Conservation (phyloP, 768 basidiomycete species). For the Boletus reticuloceps region DNA sequence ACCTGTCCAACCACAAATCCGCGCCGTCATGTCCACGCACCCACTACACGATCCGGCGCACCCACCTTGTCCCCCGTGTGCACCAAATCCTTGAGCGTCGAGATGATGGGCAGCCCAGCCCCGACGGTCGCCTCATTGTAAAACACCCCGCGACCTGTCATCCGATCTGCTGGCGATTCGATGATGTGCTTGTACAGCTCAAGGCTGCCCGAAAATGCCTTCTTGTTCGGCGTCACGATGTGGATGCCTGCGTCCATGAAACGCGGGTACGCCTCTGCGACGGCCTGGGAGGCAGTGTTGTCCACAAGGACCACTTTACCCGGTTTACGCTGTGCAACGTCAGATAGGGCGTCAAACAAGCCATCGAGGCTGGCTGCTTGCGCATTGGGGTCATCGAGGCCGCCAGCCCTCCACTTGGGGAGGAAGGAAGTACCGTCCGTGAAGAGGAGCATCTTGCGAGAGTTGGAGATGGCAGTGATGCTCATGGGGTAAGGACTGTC, state of each 20-base stretch:
- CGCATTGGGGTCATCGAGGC: constrained; percentile 42
- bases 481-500: constrained; percentile 56
- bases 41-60: neutral
- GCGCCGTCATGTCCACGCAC: neutral
- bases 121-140: constrained; percentile 93
- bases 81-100: constrained; percentile 89
- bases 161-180: constrained; percentile 32
- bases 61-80: constrained; percentile 87
- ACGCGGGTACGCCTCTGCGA: constrained; percentile 79
- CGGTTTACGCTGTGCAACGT: constrained; percentile 40
- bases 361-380: constrained; percentile 37
- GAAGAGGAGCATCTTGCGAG: constrained; percentile 56
- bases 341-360: constrained; percentile 42
- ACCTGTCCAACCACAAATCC: constrained; percentile 42
- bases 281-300: constrained; percentile 83
- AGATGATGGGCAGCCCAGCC: constrained; percentile 90
- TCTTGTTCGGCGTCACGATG: constrained; percentile 97
- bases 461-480: constrained; percentile 68
- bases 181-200: constrained; percentile 68
- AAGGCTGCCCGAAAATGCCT: constrained; percentile 80
- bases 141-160: constrained; percentile 49
- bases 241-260: constrained; percentile 78
- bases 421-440: constrained; percentile 42
- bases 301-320: constrained; percentile 77
- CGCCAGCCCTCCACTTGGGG: constrained; percentile 42